Evolutionary conservation across 2,329 filamentous ascomycete species (phyloP), one percentile per base, ranked within the genome.

Genomic region (Curvularia verruculosa): DNA sequence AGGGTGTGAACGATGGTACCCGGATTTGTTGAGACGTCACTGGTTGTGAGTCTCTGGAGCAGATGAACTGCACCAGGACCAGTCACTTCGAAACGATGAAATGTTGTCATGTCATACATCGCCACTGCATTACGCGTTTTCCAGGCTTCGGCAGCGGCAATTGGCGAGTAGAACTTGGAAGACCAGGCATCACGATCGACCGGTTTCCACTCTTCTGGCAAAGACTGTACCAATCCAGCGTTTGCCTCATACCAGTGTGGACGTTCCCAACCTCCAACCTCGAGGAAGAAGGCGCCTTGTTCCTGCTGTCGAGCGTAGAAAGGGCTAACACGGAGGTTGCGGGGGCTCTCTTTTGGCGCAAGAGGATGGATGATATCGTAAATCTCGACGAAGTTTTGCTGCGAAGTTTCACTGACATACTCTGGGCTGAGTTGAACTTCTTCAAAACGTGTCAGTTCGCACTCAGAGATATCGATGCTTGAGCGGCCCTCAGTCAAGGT

Each of bases 351-450:
- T 26, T 81, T 81, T 0, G 84, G 85, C 50, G 85, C 83, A 0
- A 86, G 76, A 0, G 86, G 86, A 56, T 88, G 86, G 0, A 88
- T 59, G 37, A 88, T 87, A 58, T 88, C 85, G 74, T 88, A 88
- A 1, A 88, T 81, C 60, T 88, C 86, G 23, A 85, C 81, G 48
- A 88, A 88, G 62, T 85, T 86, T 65, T 86, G 84, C 44, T 82
- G 78, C 0, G 82, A 83, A 0, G 86, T 87, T 72, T 88, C 85
- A 23, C 71, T 77, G 49, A 88, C 79, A 56, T 88, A 88, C 0
- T 77, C 75, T 0, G 75, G 81, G 2, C 79, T 82, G 8, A 86
- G 76, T 63, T 88, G 86, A 2, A 87, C 80, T 24, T 86, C 79
- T 60, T 88, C 86, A 47, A 88, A 88, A 1, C 86, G 83, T 1